phyloP scores from a whole-genome alignment of 345 rosid genomes.

The Gossypium thurberi region DNA sequence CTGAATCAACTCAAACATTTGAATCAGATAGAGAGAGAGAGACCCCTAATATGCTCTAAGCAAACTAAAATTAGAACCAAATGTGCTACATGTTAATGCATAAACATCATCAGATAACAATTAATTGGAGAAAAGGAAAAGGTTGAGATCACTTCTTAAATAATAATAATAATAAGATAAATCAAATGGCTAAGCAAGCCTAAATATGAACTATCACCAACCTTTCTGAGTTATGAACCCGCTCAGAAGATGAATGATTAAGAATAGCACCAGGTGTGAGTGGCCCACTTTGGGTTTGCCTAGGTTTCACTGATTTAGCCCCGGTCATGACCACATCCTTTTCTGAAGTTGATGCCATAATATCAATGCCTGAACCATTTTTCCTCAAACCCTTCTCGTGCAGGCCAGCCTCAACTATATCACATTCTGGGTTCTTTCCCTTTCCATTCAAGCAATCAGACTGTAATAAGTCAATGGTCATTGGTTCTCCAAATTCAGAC shows the following conservation, averaged over 20 bases:
- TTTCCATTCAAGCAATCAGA: constrained; percentile 36
- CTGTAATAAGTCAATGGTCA: constrained; percentile 25
- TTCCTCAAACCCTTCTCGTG: constrained; percentile 36
- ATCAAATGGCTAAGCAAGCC: neutral
- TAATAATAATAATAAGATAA: neutral
- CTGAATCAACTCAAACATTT: constrained; percentile 1
- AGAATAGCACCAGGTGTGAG: constrained; percentile 54
- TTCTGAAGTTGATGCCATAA: constrained; percentile 44
- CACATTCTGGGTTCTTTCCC: constrained; percentile 48
- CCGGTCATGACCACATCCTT: constrained; percentile 37
- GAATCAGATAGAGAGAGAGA: neutral
- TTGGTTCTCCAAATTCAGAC: constrained; percentile 30
- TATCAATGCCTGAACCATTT: constrained; percentile 43
- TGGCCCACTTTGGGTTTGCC: constrained; percentile 89
- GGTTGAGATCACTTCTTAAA: constrained; percentile 1
- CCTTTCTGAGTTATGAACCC: constrained; percentile 54
- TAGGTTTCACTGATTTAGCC: constrained; percentile 45
- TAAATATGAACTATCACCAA: constrained; percentile 23
- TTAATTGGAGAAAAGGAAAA: constrained; percentile 3
- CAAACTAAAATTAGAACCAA: neutral
- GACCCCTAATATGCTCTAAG: neutral
- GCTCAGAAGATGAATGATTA: constrained; percentile 56
- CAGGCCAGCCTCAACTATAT: constrained; percentile 29
- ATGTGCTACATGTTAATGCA: neutral
- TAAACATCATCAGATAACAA: neutral